Base-by-base conservation (phyloP, 2,329 filamentous ascomycete species). In the Pestalotiopsis sp. region DNA sequence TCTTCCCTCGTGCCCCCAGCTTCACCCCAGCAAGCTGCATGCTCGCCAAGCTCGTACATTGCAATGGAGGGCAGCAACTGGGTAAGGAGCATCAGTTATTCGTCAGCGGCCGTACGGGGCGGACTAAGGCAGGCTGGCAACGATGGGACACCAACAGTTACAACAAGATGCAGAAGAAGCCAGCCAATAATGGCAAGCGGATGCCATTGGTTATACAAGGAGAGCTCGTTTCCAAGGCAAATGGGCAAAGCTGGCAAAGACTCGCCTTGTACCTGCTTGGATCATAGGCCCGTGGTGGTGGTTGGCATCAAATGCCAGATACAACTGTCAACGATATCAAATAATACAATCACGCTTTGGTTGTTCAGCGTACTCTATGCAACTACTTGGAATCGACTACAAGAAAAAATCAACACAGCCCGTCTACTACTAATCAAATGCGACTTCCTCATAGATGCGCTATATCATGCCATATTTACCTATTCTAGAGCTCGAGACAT, bases 71-170 rank as follows among this genome's bases (percentile, higher is more conserved):
- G 45, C n/a, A 45, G 41, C 45, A 57, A 57, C 12, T 31, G 63
- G 63, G 56, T 20, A 57, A 56, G 25, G 23, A 27, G 63, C 41
- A 9, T 4, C 45, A 14, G 64, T 60, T 52, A 66, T 39, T 36
- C 31, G 31, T 36, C 31, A 60, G 64, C 23, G 56, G 64, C 20
- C 45, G 36, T n/a, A 60, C 52, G 20, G 58, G 36, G 36, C 39
- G 31, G 52, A 31, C 56, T 66, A 60, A 60, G 64, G 56, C 56
- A 60, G 38, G 64, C 39, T 66, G 64, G 49, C 52, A 66, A 59
- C 52, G 64, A 60, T 36, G 52, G 64, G 56, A 23, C 23, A 66
- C 17, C 36, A 66, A 23, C 39, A 52, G 20, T 13, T 57, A 11
- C 20, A 66, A 23, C 39, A 52, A 39, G 13, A 64, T 64, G 49